Base-by-base conservation (phyloP, 2,329 filamentous ascomycete species). In the Apiospora kogelbergensis region DNA sequence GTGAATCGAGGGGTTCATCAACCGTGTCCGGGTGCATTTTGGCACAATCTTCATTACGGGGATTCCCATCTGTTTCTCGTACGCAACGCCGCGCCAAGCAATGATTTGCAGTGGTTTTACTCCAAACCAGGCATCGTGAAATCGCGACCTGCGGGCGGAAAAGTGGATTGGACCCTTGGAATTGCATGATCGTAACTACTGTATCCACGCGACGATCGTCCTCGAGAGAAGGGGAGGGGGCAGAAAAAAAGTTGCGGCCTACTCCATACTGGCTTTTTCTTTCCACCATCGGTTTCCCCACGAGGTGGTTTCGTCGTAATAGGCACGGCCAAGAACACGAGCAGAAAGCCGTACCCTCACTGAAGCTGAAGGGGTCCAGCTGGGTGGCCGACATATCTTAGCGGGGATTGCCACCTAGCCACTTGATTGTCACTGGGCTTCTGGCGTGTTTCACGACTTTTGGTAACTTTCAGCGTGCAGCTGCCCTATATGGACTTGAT, bases 151-250 rank as follows among this genome's bases (percentile, higher is more conserved):
- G 53, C 53, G 53, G 46, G 53, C 33, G 30, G 20, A 60, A 60
- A 60, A 60, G 53, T 60, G 53, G 53, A 37, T n/a, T 60, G 53
- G 53, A 60, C 53, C 53, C 53, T 60, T 30, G 53, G 33, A 60
- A 60, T 60, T 60, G 53, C 17, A 60, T 60, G 53, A 60, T 60
- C 53, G 53, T 30, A 60, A 37, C 30, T 37, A 60, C 30, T 11
- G 53, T 37, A 60, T 37, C 53, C 53, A 60, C 53, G 53, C 6
- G 37, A 60, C 20, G 30, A 60, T 60, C 53, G 37, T 60, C 53
- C 53, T 37, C 37, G 53, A n/a, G 53, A 20, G 20, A 60, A 57
- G 33, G 53, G 53, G 53, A 30, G 48, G 24, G 48, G 45, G 20
- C 10, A 60, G 13, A 60, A 11, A 60, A 22, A 60, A 11, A 60